Percentiles rank a stretch among this genome's conserved stretches.
Evolutionary conservation across 2,329 filamentous ascomycete genomes (phyloP).

Genomic region (Ophidiomyces ophidiicola): DNA sequence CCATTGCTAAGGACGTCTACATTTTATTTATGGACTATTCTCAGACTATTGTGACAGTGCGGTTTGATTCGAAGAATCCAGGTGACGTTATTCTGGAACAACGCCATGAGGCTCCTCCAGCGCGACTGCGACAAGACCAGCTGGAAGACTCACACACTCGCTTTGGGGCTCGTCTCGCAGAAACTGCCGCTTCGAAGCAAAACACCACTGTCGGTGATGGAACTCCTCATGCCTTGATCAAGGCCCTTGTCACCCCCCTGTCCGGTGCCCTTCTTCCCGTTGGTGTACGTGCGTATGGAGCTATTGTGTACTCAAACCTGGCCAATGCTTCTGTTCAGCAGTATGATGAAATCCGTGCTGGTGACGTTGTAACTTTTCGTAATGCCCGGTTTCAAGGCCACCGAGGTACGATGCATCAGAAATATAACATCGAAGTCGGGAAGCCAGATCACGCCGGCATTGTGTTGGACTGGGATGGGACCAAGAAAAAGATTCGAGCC

Average conservation of each 20-base stretch:
- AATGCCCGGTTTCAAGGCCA: constrained; percentile 94
- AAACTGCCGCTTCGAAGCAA: constrained; percentile 58
- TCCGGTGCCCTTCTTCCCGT: constrained; percentile 66
- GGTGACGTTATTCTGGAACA: constrained; percentile 67
- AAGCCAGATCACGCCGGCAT: constrained; percentile 80
- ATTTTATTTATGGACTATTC: constrained; percentile 95
- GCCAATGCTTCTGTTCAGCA: constrained; percentile 86
- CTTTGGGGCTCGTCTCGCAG: constrained; percentile 67
- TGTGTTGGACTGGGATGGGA: constrained; percentile 94
- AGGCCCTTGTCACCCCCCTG: constrained; percentile 63
- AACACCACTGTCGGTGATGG: constrained; percentile 75
- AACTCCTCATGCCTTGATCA: constrained; percentile 62
- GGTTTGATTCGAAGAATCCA: constrained; percentile 63
- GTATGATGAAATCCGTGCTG: constrained; percentile 82
- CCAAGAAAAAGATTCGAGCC: constrained; percentile 89
- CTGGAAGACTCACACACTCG: constrained; percentile 73
- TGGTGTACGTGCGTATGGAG: constrained; percentile 80
- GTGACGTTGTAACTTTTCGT: constrained; percentile 84
- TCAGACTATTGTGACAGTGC: constrained; percentile 74
- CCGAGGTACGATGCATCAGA: constrained; percentile 86
- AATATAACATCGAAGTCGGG: constrained; percentile 79
- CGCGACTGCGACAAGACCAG: constrained; percentile 76
- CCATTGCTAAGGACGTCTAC: constrained; percentile 67
- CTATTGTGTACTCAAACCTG: constrained; percentile 85
- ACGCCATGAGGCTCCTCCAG: constrained; percentile 71